Percentiles rank a stretch among this genome's conserved stretches.
Conservation (phyloP, 371 early-diverging fungal species). For the Apophysomyces variabilis region DNA sequence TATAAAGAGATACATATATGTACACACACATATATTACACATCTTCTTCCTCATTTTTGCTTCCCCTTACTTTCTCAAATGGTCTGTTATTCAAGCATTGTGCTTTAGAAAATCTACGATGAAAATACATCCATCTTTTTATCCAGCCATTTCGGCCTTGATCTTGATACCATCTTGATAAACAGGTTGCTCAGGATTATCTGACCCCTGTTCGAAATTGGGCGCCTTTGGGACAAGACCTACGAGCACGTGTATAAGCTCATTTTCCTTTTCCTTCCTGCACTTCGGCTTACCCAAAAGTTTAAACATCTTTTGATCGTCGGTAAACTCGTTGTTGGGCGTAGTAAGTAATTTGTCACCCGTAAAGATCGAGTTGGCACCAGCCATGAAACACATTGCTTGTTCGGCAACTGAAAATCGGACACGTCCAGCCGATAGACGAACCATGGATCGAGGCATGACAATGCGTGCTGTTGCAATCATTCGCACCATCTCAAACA, state of each 20-base stretch:
- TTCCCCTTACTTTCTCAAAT: neutral
- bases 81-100: no score
- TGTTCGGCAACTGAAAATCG: slow-evolving; percentile 79
- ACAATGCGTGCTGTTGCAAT: slow-evolving; percentile 86
- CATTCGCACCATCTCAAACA: slow-evolving; percentile 90
- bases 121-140: neutral
- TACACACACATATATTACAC: neutral
- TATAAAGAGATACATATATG: neutral
- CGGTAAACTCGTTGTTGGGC: slow-evolving; percentile 76
- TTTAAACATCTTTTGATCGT: slow-evolving; percentile 81
- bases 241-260: slow-evolving; percentile 20
- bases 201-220: slow-evolving; percentile 66
- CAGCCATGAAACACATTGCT: slow-evolving; percentile 83
- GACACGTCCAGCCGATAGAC: slow-evolving; percentile 86
- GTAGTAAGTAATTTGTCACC: slow-evolving; percentile 89
- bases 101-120: no score
- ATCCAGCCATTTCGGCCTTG: slow-evolving; percentile 22
- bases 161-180: slow-evolving; percentile 31
- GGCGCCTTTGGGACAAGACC: slow-evolving; percentile 74
- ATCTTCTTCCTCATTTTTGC: neutral
- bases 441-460: slow-evolving; percentile 87
- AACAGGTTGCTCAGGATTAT: slow-evolving; percentile 30
- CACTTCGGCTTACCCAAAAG: slow-evolving; percentile 56
- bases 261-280: neutral
- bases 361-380: slow-evolving; percentile 89